Percentiles rank a stretch among this genome's conserved stretches.
Evolutionary conservation across 306 rosid species (phyloP).

Genomic region (Potentilla sterilis): DNA sequence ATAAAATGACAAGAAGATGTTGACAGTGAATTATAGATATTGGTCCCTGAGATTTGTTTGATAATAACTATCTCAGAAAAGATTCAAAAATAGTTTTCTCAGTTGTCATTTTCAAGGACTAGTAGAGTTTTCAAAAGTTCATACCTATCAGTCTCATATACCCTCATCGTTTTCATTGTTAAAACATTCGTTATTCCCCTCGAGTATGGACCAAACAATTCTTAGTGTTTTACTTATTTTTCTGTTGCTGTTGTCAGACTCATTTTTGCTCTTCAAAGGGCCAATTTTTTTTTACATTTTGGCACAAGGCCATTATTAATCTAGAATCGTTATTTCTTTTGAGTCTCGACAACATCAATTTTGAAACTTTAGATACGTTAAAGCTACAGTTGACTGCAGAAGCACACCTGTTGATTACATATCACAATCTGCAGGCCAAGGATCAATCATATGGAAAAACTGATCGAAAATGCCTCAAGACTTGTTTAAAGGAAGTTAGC

Average conservation of each 20-base stretch:
- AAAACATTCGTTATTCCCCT: neutral
- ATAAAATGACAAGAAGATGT: constrained; percentile 15
- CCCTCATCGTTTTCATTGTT: neutral
- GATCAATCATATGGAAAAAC: constrained; percentile 32
- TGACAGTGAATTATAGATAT: constrained; percentile 15
- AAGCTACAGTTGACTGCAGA: neutral
- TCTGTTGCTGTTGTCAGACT: neutral
- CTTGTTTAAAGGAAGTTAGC: constrained; percentile 70
- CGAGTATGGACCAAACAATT: neutral
- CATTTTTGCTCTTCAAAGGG: neutral
- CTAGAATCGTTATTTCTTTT: neutral
- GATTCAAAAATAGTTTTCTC: constrained; percentile 8
- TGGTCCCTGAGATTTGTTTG: constrained; percentile 14
- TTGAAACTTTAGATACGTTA: neutral
- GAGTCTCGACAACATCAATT: neutral
- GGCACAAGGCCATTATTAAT: neutral
- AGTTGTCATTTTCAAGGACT: constrained; percentile 24
- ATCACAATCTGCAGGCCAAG: constrained; percentile 40
- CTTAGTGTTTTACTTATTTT: neutral
- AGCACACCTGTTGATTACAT: constrained; percentile 1
- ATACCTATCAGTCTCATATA: neutral
- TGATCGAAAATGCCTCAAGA: constrained; percentile 34
- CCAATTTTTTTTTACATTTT: neutral
- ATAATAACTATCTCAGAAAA: constrained; percentile 1
- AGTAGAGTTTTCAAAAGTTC: constrained; percentile 1